These are phyloP conservation scores for Pichia cactophila DNA, from an alignment of 1,139 yeast genomes.

Conservation along the genomic window DNA sequence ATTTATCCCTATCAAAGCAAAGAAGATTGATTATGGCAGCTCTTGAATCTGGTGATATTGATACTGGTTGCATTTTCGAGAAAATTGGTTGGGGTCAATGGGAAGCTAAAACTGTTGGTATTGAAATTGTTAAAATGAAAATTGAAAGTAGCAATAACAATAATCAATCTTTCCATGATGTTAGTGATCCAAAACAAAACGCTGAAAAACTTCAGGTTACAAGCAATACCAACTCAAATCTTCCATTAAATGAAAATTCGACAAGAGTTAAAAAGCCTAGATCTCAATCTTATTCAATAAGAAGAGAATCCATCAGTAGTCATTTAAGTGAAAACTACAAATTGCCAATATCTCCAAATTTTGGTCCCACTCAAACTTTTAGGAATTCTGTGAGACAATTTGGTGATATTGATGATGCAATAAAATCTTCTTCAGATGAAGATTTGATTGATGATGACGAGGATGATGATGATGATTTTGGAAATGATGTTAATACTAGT, in stretches of 20 bases:
- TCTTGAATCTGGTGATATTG: constrained; percentile 63
- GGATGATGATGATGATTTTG: constrained; percentile 9
- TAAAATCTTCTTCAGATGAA: constrained; percentile 31
- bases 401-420: constrained; percentile 28
- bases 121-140: constrained; percentile 31
- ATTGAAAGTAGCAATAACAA: constrained; percentile 16
- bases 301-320: constrained; percentile 54
- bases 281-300: constrained; percentile 29
- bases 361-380: constrained; percentile 22
- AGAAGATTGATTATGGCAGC: constrained; percentile 86
- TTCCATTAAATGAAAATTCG: neutral
- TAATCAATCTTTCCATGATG: neutral
- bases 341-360: constrained; percentile 35
- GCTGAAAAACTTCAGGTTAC: neutral
- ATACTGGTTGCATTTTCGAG: constrained; percentile 65
- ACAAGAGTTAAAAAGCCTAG: constrained; percentile 16
- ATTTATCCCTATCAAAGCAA: constrained; percentile 77
- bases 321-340: constrained; percentile 38
- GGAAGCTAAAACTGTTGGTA: constrained; percentile 57
- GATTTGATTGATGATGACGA: constrained; percentile 29
- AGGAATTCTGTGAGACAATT: constrained; percentile 22
- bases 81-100: constrained; percentile 99
- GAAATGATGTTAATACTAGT: neutral
- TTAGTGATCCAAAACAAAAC: neutral
- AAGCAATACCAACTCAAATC: neutral